Evolutionary conservation across 495 filamentous ascomycete species (phyloP).

Genomic region (Apiosordaria backusii): DNA sequence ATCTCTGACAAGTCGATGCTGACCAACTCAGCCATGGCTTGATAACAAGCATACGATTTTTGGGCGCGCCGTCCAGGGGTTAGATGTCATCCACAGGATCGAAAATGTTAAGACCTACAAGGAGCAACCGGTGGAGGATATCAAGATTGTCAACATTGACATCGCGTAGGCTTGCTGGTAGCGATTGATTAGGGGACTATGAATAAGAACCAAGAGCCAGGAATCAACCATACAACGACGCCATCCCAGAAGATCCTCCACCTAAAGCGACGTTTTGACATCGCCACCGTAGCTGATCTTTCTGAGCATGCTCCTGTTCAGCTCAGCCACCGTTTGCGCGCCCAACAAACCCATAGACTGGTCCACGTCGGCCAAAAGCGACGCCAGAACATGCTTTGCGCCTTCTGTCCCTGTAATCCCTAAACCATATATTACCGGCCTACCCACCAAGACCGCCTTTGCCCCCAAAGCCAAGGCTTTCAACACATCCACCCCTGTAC

Average conservation of each 20-base stretch:
- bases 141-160: constrained; percentile 93
- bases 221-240: neutral
- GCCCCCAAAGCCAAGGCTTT: constrained; percentile 55
- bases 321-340: constrained; percentile 51
- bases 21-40: constrained; percentile 66
- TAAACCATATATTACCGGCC: constrained; percentile 48
- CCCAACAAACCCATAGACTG: constrained; percentile 58
- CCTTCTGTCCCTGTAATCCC: constrained; percentile 55
- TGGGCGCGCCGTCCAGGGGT: constrained; percentile 78
- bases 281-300: constrained; percentile 54
- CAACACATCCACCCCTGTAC: constrained; percentile 46
- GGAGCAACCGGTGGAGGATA: constrained; percentile 94
- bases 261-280: constrained; percentile 1
- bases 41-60: constrained; percentile 97
- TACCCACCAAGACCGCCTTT: constrained; percentile 49
- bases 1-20: constrained; percentile 1
- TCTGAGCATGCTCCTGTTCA: constrained; percentile 50
- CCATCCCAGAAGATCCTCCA: neutral
- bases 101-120: constrained; percentile 90
- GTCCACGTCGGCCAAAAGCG: constrained; percentile 58
- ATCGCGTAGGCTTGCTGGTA: constrained; percentile 16
- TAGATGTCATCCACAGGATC: constrained; percentile 96
- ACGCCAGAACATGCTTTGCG: constrained; percentile 54
- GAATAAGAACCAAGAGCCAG: neutral
- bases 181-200: neutral